Evolutionary conservation across 2,329 filamentous ascomycete species (phyloP), one percentile per base, ranked within the genome.

Genomic region (Fusarium domesticum): DNA sequence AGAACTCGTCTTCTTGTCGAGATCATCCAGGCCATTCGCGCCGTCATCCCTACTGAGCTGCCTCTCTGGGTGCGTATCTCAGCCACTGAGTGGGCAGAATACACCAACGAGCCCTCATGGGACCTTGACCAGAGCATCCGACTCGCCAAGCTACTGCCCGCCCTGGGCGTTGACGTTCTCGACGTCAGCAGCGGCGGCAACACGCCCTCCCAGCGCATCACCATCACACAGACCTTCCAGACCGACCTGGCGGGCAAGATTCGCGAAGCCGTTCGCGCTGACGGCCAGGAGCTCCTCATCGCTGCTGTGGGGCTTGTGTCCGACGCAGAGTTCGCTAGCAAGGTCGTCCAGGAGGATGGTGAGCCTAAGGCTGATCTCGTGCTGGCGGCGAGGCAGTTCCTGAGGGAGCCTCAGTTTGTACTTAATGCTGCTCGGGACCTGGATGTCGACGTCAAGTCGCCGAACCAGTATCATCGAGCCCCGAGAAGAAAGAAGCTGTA

Each of bases 151-250:
- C 70, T 85, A 8, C 77, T 96, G 1, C 85, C 87, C 0, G 78
- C 77, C 0, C 72, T 76, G 11, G 91, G 91, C 20, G 77, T 96
- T 34, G 91, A 96, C 63, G 71, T 95, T 14, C 75, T 96, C 20
- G 91, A 96, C 64, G 81, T 95, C 45, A 89, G 84, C 56, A 84
- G 83, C 1, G 89, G 83, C 25, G 91, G 87, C 31, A 86, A 87
- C 62, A 78, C 82, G 62, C 66, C 72, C 28, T 64, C 67, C 35
- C 83, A 87, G 61, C 72, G 81, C 62, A 80, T 89, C 51, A 66
- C 78, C 16, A 58, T 75, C 11, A 76, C 79, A 35, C 78, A 81
- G 45, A 81, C 83, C 2, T 92, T 87, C 73, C 90, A 95, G 71
- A 77, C 83, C 17, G 80, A 83, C 32, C 80, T 93, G 42, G 85